Conservation (phyloP, 306 rosid genomes). For the Neltuma alba region DNA sequence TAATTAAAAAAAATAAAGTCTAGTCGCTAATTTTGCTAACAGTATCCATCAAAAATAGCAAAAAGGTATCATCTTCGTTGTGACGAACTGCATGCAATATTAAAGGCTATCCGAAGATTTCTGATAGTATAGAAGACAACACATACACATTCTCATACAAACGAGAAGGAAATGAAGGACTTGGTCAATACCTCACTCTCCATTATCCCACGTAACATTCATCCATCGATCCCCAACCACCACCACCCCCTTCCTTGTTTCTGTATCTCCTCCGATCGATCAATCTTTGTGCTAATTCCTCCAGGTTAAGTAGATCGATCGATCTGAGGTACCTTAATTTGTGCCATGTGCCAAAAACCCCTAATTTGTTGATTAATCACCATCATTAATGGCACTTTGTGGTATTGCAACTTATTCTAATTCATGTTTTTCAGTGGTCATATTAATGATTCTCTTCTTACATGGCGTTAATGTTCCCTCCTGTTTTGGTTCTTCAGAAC, state of each 20-base stretch:
- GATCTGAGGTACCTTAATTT: neutral
- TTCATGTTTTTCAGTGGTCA: neutral
- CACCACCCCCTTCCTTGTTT: slow-evolving; percentile 33
- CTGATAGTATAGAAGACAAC: slow-evolving; percentile 19
- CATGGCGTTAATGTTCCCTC: neutral
- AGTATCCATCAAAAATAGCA: slow-evolving; percentile 25
- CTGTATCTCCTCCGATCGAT: slow-evolving; percentile 34
- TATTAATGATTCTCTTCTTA: neutral
- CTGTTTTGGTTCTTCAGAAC: slow-evolving; percentile 39
- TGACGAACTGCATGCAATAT: slow-evolving; percentile 2
- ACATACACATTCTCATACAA: slow-evolving; percentile 8
- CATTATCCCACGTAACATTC: neutral
- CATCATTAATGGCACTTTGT: slow-evolving; percentile 45
- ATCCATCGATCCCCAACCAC: too few species aligned
- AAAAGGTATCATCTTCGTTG: neutral
- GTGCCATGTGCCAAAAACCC: slow-evolving; percentile 27
- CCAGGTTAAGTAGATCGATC: neutral
- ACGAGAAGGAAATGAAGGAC: slow-evolving; percentile 40
- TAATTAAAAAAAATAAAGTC: too few species aligned
- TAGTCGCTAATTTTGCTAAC: neutral
- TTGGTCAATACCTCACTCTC: slow-evolving; percentile 41
- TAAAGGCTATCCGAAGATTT: slow-evolving; percentile 50
- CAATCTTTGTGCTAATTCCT: slow-evolving; percentile 39
- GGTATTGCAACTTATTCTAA: neutral
- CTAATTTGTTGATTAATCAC: neutral